phyloP scores from a whole-genome alignment of 768 basidiomycete species.

The Leccinum subgranulosum region DNA sequence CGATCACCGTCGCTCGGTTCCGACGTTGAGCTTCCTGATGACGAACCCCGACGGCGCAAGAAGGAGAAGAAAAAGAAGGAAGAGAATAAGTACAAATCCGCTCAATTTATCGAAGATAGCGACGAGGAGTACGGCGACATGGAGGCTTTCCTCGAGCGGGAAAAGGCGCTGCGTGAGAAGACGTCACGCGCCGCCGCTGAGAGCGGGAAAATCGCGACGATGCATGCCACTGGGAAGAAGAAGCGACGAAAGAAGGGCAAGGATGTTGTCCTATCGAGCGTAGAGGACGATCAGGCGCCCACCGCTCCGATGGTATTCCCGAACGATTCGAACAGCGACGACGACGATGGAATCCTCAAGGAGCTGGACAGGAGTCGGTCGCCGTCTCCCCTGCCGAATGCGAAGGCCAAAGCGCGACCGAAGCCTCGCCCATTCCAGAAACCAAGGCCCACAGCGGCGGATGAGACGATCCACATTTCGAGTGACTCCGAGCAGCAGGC shows the following conservation, averaged over 20 bases:
- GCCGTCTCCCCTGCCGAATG: conserved; percentile 15
- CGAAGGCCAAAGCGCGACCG: conserved; percentile 23
- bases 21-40: conserved; percentile 36
- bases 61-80: conserved; percentile 57
- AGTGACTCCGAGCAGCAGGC: conserved; percentile 18
- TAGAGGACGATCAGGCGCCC: conserved; percentile 19
- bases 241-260: conserved; percentile 50
- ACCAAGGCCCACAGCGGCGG: conserved; percentile 7
- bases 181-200: conserved; percentile 44
- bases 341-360: conserved; percentile 25
- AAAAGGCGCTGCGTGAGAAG: conserved; percentile 58
- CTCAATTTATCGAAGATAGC: conserved; percentile 89
- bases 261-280: conserved; percentile 45
- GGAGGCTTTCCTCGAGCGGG: conserved; percentile 77
- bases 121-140: conserved; percentile 82
- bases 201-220: conserved; percentile 39
- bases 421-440: conserved; percentile 44
- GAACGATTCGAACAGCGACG: conserved; percentile 16
- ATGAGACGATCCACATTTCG: conserved; percentile 18
- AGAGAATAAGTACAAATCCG: conserved; percentile 77
- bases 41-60: conserved; percentile 34
- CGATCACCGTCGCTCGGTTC: conserved; percentile 48
- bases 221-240: conserved; percentile 50
- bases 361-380: conserved; percentile 25
- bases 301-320: conserved; percentile 12